phyloP scores from a whole-genome alignment of 495 filamentous ascomycete species.

The Penicillium psychrofluorescens region DNA sequence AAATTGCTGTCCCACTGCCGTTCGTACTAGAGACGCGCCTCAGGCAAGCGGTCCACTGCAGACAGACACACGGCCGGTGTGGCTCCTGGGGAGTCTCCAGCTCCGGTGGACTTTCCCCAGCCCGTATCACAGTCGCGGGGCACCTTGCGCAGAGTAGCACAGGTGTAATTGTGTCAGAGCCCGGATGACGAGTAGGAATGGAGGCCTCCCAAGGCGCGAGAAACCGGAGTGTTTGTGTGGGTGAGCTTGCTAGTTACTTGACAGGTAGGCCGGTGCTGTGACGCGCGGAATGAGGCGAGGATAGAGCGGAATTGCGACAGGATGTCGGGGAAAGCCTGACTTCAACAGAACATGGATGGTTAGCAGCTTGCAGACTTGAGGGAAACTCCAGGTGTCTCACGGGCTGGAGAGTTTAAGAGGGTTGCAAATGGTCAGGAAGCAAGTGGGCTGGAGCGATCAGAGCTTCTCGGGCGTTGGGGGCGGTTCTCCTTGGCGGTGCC shows the following conservation, averaged over 20 bases:
- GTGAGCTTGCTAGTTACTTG: no score
- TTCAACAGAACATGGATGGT: no score
- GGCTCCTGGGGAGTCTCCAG: constrained; percentile 3
- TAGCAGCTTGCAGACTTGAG: no score
- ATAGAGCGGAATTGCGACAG: no score
- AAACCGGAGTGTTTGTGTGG: neutral
- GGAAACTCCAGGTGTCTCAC: no score
- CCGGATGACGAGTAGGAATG: neutral
- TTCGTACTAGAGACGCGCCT: no score
- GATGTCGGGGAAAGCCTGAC: no score
- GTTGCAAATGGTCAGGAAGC: neutral
- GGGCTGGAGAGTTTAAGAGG: no score
- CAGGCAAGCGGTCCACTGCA: no score
- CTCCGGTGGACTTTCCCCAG: constrained; percentile 4
- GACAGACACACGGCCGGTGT: neutral
- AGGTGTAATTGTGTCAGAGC: neutral
- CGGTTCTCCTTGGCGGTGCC: neutral
- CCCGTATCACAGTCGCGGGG: constrained; percentile 8
- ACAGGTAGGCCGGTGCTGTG: no score
- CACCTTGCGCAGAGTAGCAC: constrained; percentile 7
- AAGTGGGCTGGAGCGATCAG: constrained; percentile 1
- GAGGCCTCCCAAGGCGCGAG: neutral
- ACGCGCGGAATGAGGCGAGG: no score
- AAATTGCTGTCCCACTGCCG: no score
- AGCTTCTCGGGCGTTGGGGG: constrained; percentile 6